phyloP scores from a whole-genome alignment of 495 filamentous ascomycete genomes.

The Usnea hakonensis region DNA sequence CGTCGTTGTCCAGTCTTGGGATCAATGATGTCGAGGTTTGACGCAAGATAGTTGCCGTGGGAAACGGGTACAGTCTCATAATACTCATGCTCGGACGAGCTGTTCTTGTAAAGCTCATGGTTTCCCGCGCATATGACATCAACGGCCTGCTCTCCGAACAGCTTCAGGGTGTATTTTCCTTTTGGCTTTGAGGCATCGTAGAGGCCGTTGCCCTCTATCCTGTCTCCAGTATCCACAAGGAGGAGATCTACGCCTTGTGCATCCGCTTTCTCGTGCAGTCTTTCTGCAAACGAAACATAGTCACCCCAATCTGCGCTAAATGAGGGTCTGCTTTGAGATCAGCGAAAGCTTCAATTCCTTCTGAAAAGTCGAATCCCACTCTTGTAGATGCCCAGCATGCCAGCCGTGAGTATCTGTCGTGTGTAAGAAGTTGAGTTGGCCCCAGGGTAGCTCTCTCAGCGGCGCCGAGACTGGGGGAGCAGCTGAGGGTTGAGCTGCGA shows the following conservation, averaged over 20 bases:
- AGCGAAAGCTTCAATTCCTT: conserved; percentile 14
- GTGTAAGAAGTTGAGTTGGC: conserved; percentile 87
- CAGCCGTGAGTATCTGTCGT: conserved; percentile 95
- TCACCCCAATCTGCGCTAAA: conserved; percentile 97
- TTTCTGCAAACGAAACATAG: conserved; percentile 85
- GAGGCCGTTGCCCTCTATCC: conserved; percentile 93
- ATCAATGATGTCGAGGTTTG: conserved; percentile 84
- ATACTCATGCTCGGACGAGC: conserved; percentile 70
- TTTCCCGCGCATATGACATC: conserved; percentile 88
- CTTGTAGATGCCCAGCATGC: conserved; percentile 87
- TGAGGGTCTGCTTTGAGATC: conserved; percentile 50
- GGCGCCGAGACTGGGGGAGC: conserved; percentile 71
- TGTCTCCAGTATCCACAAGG: conserved; percentile 87
- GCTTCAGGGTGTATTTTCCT: conserved; percentile 78
- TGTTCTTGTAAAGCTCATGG: conserved; percentile 83
- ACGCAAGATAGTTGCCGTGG: conserved; percentile 67
- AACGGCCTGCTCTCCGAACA: conserved; percentile 71
- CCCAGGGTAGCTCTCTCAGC: conserved; percentile 78
- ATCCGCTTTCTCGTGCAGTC: conserved; percentile 72
- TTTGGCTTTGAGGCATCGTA: conserved; percentile 86
- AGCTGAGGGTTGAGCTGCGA: conserved; percentile 70
- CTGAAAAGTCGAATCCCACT: conserved; percentile 43
- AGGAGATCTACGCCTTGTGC: conserved; percentile 71
- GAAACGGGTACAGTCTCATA: conserved; percentile 71
- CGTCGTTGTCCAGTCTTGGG: conserved; percentile 58